These are phyloP conservation scores for Phytopythium cucurbitacearum DNA, from an alignment of 352 stramenopile species.

Conservation along the genomic window DNA sequence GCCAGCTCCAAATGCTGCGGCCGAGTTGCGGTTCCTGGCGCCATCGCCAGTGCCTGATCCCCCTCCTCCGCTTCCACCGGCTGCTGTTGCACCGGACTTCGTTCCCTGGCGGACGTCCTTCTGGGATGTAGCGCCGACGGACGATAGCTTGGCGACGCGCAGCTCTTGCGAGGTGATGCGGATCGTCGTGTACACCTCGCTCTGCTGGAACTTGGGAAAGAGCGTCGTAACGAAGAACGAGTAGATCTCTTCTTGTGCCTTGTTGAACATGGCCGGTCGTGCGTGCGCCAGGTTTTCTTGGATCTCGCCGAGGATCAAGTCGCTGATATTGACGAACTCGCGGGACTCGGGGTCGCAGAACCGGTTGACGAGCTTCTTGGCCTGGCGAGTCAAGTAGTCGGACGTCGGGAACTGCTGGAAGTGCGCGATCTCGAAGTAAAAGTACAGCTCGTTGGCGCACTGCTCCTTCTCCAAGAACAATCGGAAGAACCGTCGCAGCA, in stretches of 20 bases:
- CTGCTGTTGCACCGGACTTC: neutral
- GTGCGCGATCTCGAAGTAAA: conserved; percentile 68
- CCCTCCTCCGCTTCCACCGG: neutral
- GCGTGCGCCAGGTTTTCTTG: conserved; percentile 27
- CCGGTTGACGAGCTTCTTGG: conserved; percentile 57
- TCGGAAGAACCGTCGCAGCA: conserved; percentile 53
- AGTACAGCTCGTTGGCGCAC: conserved; percentile 63
- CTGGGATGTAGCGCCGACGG: conserved; percentile 13
- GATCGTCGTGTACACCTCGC: conserved; percentile 55
- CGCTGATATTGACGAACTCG: conserved; percentile 45
- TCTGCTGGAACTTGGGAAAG: conserved; percentile 75
- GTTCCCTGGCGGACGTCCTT: conserved; percentile 1
- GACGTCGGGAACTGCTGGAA: conserved; percentile 79
- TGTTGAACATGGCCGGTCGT: conserved; percentile 66
- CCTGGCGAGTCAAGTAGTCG: conserved; percentile 60
- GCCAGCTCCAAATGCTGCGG: too few relatives aligned
- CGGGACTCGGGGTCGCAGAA: conserved; percentile 62
- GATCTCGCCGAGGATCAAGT: conserved; percentile 24
- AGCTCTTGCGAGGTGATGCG: conserved; percentile 36
- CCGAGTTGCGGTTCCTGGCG: conserved; percentile 3
- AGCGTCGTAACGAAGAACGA: conserved; percentile 58
- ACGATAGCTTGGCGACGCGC: conserved; percentile 18
- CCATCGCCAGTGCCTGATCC: neutral
- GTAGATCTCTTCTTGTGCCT: conserved; percentile 63
- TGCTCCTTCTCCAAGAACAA: conserved; percentile 72